These are phyloP conservation scores for Rhytidhysteron rufulum DNA, from an alignment of 2,329 filamentous ascomycete genomes.

Conservation along the genomic window DNA sequence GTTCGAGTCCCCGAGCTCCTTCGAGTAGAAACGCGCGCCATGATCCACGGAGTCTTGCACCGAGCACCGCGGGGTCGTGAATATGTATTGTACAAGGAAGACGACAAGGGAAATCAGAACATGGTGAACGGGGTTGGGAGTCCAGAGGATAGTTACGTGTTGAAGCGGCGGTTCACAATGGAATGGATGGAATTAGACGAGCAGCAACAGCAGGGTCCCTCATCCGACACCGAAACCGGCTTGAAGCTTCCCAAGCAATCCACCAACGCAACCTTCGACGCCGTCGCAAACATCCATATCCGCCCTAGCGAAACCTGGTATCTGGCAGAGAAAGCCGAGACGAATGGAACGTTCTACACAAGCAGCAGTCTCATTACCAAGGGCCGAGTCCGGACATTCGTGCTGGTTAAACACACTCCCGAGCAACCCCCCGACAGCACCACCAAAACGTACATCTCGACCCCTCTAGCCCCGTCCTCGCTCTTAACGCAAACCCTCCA, in stretches of 20 bases:
- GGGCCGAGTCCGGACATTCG: not conserved
- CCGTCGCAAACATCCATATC: not conserved
- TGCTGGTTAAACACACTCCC: too few relatives aligned
- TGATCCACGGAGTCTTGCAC: too few relatives aligned
- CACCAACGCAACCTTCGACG: slow-evolving; percentile 1
- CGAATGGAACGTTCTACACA: not conserved
- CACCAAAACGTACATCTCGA: too few relatives aligned
- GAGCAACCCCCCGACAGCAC: too few relatives aligned
- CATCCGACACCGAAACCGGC: not conserved
- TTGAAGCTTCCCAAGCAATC: not conserved
- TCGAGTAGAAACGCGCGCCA: too few relatives aligned
- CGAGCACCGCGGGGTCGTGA: not conserved
- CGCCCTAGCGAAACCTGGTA: not conserved
- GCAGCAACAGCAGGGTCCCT: not conserved
- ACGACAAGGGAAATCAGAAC: not conserved
- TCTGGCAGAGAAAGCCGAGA: not conserved
- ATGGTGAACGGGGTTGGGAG: not conserved
- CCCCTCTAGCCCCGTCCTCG: not conserved
- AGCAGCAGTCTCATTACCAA: not conserved
- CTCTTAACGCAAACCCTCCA: not conserved
- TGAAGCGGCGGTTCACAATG: not conserved
- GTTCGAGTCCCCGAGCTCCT: not conserved
- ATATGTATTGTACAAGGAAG: not conserved
- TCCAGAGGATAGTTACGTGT: not conserved
- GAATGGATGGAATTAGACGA: not conserved